Percentiles rank a stretch among this genome's conserved stretches.
phyloP scores from a whole-genome alignment of 352 stramenopile species.

The Aphanomyces euteiches region DNA sequence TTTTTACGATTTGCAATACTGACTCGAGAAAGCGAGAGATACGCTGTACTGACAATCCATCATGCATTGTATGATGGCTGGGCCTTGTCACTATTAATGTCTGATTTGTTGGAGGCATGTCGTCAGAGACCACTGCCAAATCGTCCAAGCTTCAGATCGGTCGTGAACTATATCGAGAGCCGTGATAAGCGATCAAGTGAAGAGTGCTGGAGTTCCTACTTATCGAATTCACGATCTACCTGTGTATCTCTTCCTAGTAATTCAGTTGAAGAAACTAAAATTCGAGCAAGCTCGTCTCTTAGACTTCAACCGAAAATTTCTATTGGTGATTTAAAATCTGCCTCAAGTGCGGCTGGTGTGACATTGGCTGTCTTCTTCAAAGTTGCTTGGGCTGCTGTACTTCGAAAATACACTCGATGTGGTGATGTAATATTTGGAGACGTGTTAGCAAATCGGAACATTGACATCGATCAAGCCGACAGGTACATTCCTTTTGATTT shows the following conservation, averaged over 20 bases:
- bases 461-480: background rate
- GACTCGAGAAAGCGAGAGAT: background rate
- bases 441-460: constrained; percentile 11
- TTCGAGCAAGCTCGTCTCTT: too few relatives aligned
- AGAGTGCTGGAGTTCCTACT: background rate
- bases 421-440: constrained; percentile 15
- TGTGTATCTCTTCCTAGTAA: too few relatives aligned
- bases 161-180: constrained; percentile 1
- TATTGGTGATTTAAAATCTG: background rate
- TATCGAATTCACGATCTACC: background rate
- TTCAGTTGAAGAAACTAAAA: too few relatives aligned
- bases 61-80: constrained; percentile 9
- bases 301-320: background rate
- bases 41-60: constrained; percentile 1
- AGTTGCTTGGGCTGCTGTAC: background rate
- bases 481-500: background rate
- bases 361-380: background rate
- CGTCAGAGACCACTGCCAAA: too few relatives aligned
- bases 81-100: background rate
- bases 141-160: background rate
- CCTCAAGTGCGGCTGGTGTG: background rate
- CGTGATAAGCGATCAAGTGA: background rate
- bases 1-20: background rate
- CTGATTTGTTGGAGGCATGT: background rate
- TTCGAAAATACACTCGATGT: constrained; percentile 10